phyloP scores from a whole-genome alignment of 2,329 filamentous ascomycete genomes.

The Westerdykella ornata region DNA sequence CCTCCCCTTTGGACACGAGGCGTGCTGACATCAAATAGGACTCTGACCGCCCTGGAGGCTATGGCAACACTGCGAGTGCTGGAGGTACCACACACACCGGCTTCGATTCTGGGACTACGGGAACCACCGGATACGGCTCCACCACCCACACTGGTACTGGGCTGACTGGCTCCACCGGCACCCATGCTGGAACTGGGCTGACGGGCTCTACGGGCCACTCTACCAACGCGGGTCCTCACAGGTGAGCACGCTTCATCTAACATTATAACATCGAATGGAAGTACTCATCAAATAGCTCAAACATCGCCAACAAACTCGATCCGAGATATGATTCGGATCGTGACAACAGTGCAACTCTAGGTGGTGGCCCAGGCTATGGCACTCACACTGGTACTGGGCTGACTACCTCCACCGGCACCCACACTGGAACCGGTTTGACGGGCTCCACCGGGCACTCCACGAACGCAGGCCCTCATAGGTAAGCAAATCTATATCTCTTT shows the following conservation, averaged over 20 bases:
- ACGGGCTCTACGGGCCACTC: slow-evolving; percentile 1
- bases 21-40: slow-evolving; percentile 7
- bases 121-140: background rate
- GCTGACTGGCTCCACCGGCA: background rate
- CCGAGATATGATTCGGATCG: slow-evolving; percentile 1
- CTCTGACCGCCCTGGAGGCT: slow-evolving; percentile 18
- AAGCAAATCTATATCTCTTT: too few relatives aligned
- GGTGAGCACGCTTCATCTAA: slow-evolving; percentile 1
- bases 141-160: background rate
- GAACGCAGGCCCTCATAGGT: slow-evolving; percentile 11
- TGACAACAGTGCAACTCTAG: background rate
- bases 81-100: background rate
- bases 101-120: slow-evolving; percentile 1
- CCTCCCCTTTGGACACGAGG: background rate
- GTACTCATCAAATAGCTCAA: slow-evolving; percentile 2
- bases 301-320: slow-evolving; percentile 9
- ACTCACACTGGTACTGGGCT: background rate
- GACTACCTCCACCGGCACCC: too few relatives aligned
- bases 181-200: slow-evolving; percentile 2
- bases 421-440: slow-evolving; percentile 2
- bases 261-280: background rate
- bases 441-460: slow-evolving; percentile 2
- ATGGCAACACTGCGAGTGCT: slow-evolving; percentile 12
- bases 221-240: slow-evolving; percentile 6
- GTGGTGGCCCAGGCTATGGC: background rate